Evolutionary conservation across 129 eudicot genomes (phyloP).

Genomic region (Ambrosia trifida): DNA sequence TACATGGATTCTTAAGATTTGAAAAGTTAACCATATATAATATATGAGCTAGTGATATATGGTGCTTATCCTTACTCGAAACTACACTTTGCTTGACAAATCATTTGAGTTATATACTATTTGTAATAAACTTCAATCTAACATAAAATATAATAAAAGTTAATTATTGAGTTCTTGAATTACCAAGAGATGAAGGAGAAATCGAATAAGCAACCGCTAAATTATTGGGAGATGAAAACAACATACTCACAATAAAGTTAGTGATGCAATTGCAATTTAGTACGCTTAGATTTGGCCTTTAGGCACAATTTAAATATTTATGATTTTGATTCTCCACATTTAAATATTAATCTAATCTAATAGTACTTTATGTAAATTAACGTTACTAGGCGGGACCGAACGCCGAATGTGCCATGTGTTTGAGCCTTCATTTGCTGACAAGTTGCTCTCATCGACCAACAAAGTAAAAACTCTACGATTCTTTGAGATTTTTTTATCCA

Average conservation of each 20-base stretch:
- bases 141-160: neutral
- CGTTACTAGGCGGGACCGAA: neutral
- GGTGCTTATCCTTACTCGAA: too few relatives aligned
- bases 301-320: slow-evolving; percentile 8
- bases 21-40: neutral
- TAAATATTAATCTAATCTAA: neutral
- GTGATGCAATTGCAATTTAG: slow-evolving; percentile 8
- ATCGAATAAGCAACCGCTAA: slow-evolving; percentile 29
- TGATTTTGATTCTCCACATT: slow-evolving; percentile 13
- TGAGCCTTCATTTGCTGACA: neutral
- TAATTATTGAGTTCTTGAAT: neutral
- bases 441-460: slow-evolving; percentile 3
- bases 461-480: neutral
- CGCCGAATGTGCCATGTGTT: slow-evolving; percentile 28
- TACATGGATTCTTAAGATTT: neutral
- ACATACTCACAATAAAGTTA: slow-evolving; percentile 7
- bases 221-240: slow-evolving; percentile 16
- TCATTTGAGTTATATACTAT: neutral
- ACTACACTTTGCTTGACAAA: too few relatives aligned
- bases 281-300: neutral
- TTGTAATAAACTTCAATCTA: neutral
- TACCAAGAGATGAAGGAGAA: slow-evolving; percentile 19
- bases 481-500: neutral
- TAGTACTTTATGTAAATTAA: neutral
- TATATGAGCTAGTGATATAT: too few relatives aligned